Percentiles rank a stretch among this genome's conserved stretches.
These are phyloP conservation scores for Cupressus sempervirens DNA, from an alignment of 75 land plant species.

Conservation along the genomic window DNA sequence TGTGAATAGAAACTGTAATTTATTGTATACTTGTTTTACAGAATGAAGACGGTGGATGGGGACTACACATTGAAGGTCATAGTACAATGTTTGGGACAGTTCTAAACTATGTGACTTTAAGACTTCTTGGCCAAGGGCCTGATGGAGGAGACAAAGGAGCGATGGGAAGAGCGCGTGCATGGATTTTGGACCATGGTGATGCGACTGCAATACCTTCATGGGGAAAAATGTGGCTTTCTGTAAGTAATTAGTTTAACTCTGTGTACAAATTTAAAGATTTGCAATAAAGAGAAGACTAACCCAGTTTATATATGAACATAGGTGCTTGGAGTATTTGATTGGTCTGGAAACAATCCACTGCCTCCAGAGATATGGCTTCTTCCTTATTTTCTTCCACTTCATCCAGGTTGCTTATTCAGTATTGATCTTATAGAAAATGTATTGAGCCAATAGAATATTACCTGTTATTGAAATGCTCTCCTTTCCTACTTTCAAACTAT, in stretches of 20 bases:
- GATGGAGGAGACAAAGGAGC: conserved; percentile 61
- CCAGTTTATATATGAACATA: conserved; percentile 17
- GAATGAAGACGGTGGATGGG: conserved; percentile 99
- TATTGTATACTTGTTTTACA: conserved; percentile 14
- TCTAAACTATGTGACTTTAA: conserved; percentile 77
- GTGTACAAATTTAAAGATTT: not conserved
- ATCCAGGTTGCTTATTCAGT: conserved; percentile 67
- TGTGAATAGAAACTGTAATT: not conserved
- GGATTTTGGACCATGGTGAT: conserved; percentile 89
- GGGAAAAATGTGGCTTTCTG: conserved; percentile 99
- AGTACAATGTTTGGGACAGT: conserved; percentile 97
- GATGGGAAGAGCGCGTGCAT: conserved; percentile 72
- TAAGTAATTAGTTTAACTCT: conserved; percentile 17
- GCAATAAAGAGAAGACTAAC: not conserved
- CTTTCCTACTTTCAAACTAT: not conserved
- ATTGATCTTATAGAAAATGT: not conserved
- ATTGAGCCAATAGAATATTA: not conserved
- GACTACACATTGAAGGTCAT: conserved; percentile 90
- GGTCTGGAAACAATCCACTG: conserved; percentile 91
- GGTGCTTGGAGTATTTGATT: conserved; percentile 97
- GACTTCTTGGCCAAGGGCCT: conserved; percentile 83
- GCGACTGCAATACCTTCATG: conserved; percentile 87
- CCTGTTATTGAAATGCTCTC: not conserved
- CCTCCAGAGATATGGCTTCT: conserved; percentile 93
- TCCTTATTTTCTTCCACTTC: conserved; percentile 80